phyloP scores from a whole-genome alignment of 129 eudicot species.

The Lactuca sativa region DNA sequence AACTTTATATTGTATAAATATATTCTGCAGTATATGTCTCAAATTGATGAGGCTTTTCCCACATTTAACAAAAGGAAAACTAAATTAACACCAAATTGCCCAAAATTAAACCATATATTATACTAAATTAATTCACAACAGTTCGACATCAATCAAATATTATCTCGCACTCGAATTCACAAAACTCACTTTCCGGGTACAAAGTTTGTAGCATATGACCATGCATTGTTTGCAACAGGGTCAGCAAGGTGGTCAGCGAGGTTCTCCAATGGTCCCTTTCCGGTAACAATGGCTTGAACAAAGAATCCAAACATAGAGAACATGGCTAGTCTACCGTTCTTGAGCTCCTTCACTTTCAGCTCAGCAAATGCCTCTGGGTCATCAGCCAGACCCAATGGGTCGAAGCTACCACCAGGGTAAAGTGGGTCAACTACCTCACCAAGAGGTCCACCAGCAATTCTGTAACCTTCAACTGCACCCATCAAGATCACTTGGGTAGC shows the following conservation, averaged over 20 bases:
- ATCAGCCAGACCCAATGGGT: conserved; percentile 76
- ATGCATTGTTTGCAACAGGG: conserved; percentile 47
- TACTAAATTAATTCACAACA: conserved; percentile 39
- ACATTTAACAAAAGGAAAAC: neutral
- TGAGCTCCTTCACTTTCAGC: conserved; percentile 70
- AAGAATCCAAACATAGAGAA: conserved; percentile 80
- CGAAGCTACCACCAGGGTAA: conserved; percentile 75
- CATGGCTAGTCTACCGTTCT: conserved; percentile 76
- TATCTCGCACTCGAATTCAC: neutral
- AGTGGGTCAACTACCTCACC: conserved; percentile 78
- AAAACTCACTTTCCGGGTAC: conserved; percentile 36
- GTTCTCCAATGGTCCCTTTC: conserved; percentile 83
- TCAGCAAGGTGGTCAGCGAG: conserved; percentile 65
- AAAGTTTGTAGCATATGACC: conserved; percentile 46
- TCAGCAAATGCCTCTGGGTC: conserved; percentile 83
- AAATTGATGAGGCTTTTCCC: too few species aligned
- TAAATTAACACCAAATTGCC: conserved; percentile 22
- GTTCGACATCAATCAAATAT: conserved; percentile 9
- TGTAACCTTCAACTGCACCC: conserved; percentile 68
- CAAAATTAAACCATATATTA: conserved; percentile 28
- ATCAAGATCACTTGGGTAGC: conserved; percentile 46
- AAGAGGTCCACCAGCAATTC: conserved; percentile 72
- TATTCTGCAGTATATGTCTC: too few species aligned
- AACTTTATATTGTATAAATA: too few species aligned
- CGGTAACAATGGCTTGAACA: conserved; percentile 76